These are phyloP conservation scores for Colletotrichum tropicale DNA, from an alignment of 2,329 filamentous ascomycete species.

Conservation along the genomic window DNA sequence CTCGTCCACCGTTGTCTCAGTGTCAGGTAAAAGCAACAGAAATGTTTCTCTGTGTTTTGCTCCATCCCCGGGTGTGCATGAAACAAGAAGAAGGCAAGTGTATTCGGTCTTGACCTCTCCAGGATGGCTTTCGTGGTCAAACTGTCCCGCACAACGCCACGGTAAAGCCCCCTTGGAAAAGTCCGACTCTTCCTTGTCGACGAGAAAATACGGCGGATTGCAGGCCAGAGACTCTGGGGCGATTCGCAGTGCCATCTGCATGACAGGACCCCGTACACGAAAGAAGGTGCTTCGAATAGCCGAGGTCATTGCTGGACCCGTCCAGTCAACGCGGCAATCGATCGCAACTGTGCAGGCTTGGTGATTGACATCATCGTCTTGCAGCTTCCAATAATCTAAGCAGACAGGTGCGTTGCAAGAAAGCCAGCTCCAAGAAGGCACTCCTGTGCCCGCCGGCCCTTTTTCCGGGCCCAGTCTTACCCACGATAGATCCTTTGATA, in stretches of 20 bases:
- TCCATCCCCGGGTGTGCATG: background rate
- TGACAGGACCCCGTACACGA: background rate
- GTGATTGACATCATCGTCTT: background rate
- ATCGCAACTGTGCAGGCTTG: background rate
- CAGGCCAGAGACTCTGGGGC: background rate
- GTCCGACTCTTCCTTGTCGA: background rate
- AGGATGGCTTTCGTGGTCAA: background rate
- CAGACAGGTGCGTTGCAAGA: background rate
- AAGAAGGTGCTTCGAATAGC: background rate
- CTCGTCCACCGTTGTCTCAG: fast-evolving
- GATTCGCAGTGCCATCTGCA: background rate
- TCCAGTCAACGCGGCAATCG: background rate
- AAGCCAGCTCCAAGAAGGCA: constrained; percentile 1
- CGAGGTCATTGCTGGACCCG: background rate
- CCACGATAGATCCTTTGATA: background rate
- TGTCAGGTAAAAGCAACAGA: background rate
- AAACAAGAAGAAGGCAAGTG: background rate
- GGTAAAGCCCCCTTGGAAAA: background rate
- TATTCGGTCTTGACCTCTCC: background rate
- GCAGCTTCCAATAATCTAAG: background rate
- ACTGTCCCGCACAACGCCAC: background rate
- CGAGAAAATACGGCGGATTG: background rate
- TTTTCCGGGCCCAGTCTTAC: background rate
- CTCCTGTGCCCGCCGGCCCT: background rate
- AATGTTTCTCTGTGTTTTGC: background rate